Conservation (phyloP, 108 stramenopile species). For the Cyclotella baltica region DNA sequence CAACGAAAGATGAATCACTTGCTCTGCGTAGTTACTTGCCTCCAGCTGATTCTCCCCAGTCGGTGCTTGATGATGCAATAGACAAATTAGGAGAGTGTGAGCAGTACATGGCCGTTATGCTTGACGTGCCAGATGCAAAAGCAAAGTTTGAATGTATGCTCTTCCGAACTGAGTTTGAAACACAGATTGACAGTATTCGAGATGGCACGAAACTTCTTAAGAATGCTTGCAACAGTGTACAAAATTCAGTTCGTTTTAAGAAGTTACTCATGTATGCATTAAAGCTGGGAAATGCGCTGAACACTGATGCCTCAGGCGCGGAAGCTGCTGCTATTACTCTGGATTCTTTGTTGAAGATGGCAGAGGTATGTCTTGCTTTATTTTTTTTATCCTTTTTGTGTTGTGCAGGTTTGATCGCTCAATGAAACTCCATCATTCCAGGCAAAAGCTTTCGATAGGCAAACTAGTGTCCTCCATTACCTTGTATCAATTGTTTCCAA, state of each 20-base stretch:
- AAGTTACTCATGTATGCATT: slow-evolving; percentile 51
- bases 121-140: slow-evolving; percentile 49
- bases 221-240: slow-evolving; percentile 48
- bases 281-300: slow-evolving; percentile 52
- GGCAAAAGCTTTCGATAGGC: slow-evolving; percentile 56
- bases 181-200: slow-evolving; percentile 36
- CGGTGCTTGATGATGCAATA: slow-evolving; percentile 47
- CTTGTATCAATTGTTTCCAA: slow-evolving; percentile 54
- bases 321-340: slow-evolving; percentile 52
- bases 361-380: slow-evolving; percentile 24
- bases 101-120: slow-evolving; percentile 56
- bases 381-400: not conserved
- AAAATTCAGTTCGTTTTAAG: slow-evolving; percentile 49
- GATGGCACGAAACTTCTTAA: slow-evolving; percentile 50
- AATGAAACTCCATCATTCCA: not conserved
- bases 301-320: slow-evolving; percentile 46
- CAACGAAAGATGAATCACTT: slow-evolving; percentile 50
- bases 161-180: slow-evolving; percentile 52
- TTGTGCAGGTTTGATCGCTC: not conserved
- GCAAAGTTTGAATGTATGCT: slow-evolving; percentile 54
- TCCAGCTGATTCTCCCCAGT: slow-evolving; percentile 37
- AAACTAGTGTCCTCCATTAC: slow-evolving; percentile 56
- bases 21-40: slow-evolving; percentile 50
- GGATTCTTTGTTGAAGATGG: slow-evolving; percentile 47
- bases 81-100: slow-evolving; percentile 55